Conservation (phyloP, 2,329 filamentous ascomycete genomes). For the Zelopaecilomyces penicillatus region DNA sequence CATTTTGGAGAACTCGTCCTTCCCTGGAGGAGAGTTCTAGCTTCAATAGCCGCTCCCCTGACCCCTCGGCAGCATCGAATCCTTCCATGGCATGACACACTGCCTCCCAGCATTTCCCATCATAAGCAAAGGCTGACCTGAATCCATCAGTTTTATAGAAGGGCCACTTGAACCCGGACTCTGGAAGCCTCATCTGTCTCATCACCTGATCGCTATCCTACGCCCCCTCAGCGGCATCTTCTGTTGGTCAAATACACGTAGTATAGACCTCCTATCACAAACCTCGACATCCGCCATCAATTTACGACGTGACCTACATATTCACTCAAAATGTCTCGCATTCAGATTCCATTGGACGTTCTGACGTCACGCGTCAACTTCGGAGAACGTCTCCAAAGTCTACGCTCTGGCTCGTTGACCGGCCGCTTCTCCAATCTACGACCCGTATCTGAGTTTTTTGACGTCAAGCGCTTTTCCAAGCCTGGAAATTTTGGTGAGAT, state of each 20-base stretch:
- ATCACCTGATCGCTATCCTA: background rate
- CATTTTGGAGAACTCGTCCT: too few relatives aligned
- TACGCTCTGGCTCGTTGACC: conserved; percentile 70
- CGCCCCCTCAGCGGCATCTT: conserved; percentile 9
- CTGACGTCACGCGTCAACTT: conserved; percentile 87
- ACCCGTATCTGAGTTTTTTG: conserved; percentile 87
- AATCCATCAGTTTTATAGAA: too few relatives aligned
- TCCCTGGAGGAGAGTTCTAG: too few relatives aligned
- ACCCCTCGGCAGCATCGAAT: too few relatives aligned
- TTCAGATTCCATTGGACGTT: conserved; percentile 87
- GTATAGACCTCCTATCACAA: background rate
- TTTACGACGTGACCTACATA: conserved; percentile 6
- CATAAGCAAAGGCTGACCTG: too few relatives aligned
- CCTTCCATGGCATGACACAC: too few relatives aligned
- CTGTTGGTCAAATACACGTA: background rate
- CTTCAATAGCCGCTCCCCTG: too few relatives aligned
- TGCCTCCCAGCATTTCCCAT: too few relatives aligned
- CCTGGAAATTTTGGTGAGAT: conserved; percentile 83
- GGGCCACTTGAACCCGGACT: too few relatives aligned
- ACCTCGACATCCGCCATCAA: conserved; percentile 4
- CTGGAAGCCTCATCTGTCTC: too few relatives aligned
- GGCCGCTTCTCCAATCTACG: conserved; percentile 87
- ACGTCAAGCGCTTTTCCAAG: conserved; percentile 92
- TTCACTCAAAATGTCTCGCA: conserved; percentile 59
- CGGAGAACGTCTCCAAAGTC: conserved; percentile 71